Evolutionary conservation across 2,329 filamentous ascomycete genomes (phyloP), one percentile per base, ranked within the genome.

Genomic region (Neonectria faginata): DNA sequence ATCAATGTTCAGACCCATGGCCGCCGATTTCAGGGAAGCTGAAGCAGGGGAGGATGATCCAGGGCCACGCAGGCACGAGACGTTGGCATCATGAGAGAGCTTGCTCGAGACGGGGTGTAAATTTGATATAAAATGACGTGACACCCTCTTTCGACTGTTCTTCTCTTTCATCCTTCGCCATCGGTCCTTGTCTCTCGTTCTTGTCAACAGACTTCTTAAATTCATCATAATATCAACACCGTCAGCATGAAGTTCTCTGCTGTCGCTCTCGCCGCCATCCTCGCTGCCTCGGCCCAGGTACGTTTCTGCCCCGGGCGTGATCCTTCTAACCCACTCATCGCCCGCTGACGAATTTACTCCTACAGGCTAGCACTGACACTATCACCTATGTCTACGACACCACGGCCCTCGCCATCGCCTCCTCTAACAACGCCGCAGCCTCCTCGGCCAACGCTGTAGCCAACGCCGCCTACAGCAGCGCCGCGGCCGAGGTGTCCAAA

Each of bases 211-310:
- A 33, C 27, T 2, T 47, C 41, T 14, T 33, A 47, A 47, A 18
- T 25, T 18, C 10, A 3, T 18, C n/a, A 41, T 9, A 18, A 9
- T 41, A 18, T 41, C 10, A 45, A 47, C 48, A 50, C 22, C 55
- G 54, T 16, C 48, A 63, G 50, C 33, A 63, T 63, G 54, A 62
- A 64, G 61, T 39, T 59, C 56, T 59, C 61, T 27, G 51, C 56
- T 29, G 27, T 50, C 20, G 27, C 41, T 16, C 29, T 55, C 36
- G 20, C 44, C 44, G 31, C 22, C 22, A 22, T 22, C 22, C 22
- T 22, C 22, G 22, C 22, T 22, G 22, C 22, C 22, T 22, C 22
- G 22, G 22, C 22, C 22, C 22, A 22, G 22, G 22, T 22, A 3
- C 22, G 22, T 22, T 22, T 22, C n/a, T 36, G 16, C 22, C 18